Base-by-base conservation (phyloP, 202 grass and related monocot genomes). In the Brachypodium distachyon region DNA sequence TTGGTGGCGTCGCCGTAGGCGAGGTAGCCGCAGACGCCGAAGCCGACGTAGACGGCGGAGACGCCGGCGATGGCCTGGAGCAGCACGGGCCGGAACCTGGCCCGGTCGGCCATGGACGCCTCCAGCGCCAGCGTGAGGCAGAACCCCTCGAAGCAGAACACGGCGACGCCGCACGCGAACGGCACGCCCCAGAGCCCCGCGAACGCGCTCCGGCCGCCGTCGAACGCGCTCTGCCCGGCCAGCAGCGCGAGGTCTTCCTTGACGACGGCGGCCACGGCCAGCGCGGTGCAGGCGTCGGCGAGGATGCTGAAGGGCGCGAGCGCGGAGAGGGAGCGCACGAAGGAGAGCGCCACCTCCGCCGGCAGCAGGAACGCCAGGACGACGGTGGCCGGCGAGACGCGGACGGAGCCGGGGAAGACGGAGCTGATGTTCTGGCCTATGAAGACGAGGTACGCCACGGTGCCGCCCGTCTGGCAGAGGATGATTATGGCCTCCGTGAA, bases 61-160 rank as follows among this genome's bases (percentile, higher is more conserved):
- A 94, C 82, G 36, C 79, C 84, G 67, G 80, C 36, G 53, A 97
- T 89, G 59, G 94, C 81, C 23, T 80, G 84, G 72, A 81, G 18
- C 22, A 97, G 88, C 28, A 94, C 94, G 76, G 60, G 11, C 17
- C 78, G 81, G 77, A 94, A 97, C 64, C 46, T 92, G 8, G n/a
- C 53, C 23, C 79, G 64, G 52, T 97, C 79, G 7, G 86, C 58
- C 88, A 97, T 94, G 34, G 94, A 94, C 38, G 86, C 84, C 82
- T 97, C 94, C 42, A 94, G 84, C 32, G 89, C 86, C 19, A 97
- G 80, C 73, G 88, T 94, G 76, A 94, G 81, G 88, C 86, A 85
- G 85, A 97, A 97, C 5, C 94, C 94, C 78, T 94, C 91, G 66
- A 92, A 97, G 84, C 94, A 97, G 79, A 97, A 97, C 2, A 97